Base-by-base conservation (phyloP, 768 basidiomycete species). In the Peribolospora baueri region DNA sequence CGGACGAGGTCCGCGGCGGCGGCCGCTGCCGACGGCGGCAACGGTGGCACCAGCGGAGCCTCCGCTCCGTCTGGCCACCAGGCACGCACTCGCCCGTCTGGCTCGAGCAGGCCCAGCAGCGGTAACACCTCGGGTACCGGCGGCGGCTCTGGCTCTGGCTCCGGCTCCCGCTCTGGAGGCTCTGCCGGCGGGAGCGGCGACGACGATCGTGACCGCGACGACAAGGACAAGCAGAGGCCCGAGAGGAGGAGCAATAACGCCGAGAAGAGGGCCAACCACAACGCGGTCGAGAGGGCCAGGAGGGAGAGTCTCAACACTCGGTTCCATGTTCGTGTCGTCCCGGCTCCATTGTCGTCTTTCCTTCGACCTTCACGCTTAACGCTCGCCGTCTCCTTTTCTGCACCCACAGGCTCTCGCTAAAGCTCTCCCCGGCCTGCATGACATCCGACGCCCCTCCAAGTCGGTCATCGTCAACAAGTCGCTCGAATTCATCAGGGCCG, bases 401-500 rank as follows among this genome's bases (percentile, higher is more conserved):
- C 25, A 36, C 6, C 10, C 38, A 7, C 51, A 86, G 84, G 84
- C 87, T 62, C 82, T 95, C 51, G 91, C 91, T 57, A 78, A 80
- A 5, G 75, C 93, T 45, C 78, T 97, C 14, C 86, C 91, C 51
- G 84, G 88, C 65, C 78, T 93, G 55, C 82, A 82, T 8, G 77
- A 84, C 64, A 82, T 87, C 67, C 81, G 88, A 59, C 79, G 91
- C 40, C 93, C 93, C 0, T 87, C 84, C 66, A 98, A 98, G 70
- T 84, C 84, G 4, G 82, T 84, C 58, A 95, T 97, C 67, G 90
- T 98, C 68, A 93, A 93, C 68, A 86, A 83, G 42, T 84, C 82
- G 48, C 93, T 95, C 66, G 79, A 85, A 1, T 82, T 86, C 64
- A 78, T 88, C 58, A 80, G 48, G 51, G 56, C 58, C 51, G 58